Base-by-base conservation (phyloP, 1,284 basidiomycete species). In the Naganishia liquefaciens region DNA sequence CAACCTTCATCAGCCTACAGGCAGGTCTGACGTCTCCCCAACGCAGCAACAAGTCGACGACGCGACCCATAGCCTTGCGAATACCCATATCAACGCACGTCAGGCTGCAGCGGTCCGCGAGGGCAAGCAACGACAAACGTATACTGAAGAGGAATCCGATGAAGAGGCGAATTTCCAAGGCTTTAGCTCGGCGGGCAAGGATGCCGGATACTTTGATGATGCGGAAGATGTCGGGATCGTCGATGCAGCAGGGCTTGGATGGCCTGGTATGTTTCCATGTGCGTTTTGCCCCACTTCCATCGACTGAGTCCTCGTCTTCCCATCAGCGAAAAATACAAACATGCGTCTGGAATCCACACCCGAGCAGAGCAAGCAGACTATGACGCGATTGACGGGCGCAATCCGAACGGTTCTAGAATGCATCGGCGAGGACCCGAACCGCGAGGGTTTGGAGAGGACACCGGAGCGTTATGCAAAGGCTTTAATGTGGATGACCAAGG, bases 401-500 rank as follows among this genome's bases (percentile, higher is more conserved):
- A 89, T 99, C 67, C 87, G 90, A 53, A 92, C 91, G 27, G 88
- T 99, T 39, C 85, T 99, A 52, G 93, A 98, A 74, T 97, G 94
- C 76, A 93, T 99, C 66, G 96, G 96, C 55, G 96, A 99, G 80
- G 96, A 99, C 81, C 96, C 96, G 1, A 87, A 93, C 74, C 85
- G 96, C 49, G 92, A 95, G 74, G 96, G 96, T 10, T 83, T 99
- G 33, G 81, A 87, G 54, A 86, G 88, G 70, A 99, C 96, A 1
- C 96, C 96, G 17, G 91, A 95, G 73, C 85, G 96, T 49, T 99
- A 98, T 79, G 95, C 94, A 33, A 91, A 99, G 78, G 94, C 96
- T 30, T 82, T 99, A 62, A 86, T 99, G 82, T 99, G 93, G 93
- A 97, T 99, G 94, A 99, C 96, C 40, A 88, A 90, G 74, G 96